A percentile compares a stretch with the other conserved stretches of the same genome.
These are phyloP conservation scores for Backusella westeae DNA, from an alignment of 192 early-diverging fungal species.

Conservation along the genomic window DNA sequence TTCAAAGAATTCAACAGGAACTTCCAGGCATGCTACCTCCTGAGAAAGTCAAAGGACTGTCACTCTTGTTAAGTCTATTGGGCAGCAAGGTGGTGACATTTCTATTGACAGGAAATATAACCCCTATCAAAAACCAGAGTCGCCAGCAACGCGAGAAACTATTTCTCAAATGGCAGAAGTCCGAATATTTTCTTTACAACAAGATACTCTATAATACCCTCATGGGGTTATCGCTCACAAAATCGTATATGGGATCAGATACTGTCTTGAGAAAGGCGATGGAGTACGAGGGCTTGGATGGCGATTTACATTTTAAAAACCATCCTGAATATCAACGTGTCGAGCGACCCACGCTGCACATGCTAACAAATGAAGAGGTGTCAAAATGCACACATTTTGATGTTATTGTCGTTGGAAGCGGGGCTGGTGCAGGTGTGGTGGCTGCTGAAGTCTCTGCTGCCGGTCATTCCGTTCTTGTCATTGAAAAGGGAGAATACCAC, in stretches of 20 bases:
- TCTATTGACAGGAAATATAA: constrained; percentile 29
- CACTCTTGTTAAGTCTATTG: constrained; percentile 27
- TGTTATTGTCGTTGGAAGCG: constrained; percentile 67
- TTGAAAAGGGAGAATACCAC: constrained; percentile 68
- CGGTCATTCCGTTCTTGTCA: constrained; percentile 62
- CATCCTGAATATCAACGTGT: constrained; percentile 2
- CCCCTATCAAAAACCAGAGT: constrained; percentile 33
- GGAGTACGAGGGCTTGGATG: neutral
- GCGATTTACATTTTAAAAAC: neutral
- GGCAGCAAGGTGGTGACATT: constrained; percentile 26
- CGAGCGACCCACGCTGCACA: neutral
- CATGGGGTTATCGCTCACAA: neutral
- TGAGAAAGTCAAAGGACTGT: neutral
- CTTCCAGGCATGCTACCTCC: neutral
- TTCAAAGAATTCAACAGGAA: neutral
- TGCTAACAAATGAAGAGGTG: neutral
- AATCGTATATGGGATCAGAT: neutral
- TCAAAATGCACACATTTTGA: constrained; percentile 39
- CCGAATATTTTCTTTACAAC: constrained; percentile 19
- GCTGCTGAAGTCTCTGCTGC: constrained; percentile 63
- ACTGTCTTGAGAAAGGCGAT: neutral
- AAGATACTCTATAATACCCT: constrained; percentile 16
- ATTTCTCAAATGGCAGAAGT: constrained; percentile 28
- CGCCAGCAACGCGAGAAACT: constrained; percentile 29
- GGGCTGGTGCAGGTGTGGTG: constrained; percentile 62